phyloP scores from a whole-genome alignment of 2,329 filamentous ascomycete genomes.

The Aspergillus alliaceus region DNA sequence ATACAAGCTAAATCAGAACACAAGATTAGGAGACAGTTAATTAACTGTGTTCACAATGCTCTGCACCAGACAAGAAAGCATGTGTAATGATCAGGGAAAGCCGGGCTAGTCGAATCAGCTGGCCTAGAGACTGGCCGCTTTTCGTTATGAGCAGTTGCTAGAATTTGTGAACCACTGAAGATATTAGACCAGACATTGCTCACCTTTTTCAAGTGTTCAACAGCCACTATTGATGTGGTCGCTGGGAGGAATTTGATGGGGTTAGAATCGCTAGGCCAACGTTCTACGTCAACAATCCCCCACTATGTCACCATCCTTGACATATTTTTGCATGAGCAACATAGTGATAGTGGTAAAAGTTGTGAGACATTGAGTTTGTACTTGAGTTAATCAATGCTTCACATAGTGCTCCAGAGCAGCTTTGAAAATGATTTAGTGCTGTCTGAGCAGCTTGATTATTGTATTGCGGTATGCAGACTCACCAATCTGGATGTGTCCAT shows the following conservation, averaged over 20 bases:
- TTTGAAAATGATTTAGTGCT: slow-evolving; percentile 9
- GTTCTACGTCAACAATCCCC: slow-evolving; percentile 31
- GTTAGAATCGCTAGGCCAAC: slow-evolving; percentile 29
- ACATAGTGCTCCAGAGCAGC: slow-evolving; percentile 17
- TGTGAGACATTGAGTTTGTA: not conserved
- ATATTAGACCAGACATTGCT: slow-evolving; percentile 5
- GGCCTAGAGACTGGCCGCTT: not conserved
- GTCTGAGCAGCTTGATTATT: slow-evolving; percentile 3
- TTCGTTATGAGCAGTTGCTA: not conserved
- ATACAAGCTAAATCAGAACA: not conserved
- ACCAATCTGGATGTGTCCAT: slow-evolving; percentile 30
- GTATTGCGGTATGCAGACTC: not conserved
- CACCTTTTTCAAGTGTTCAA: slow-evolving; percentile 27
- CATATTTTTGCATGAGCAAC: slow-evolving; percentile 35
- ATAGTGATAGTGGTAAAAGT: not conserved
- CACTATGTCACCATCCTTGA: slow-evolving; percentile 28
- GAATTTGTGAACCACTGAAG: not conserved
- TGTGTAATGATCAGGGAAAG: not conserved
- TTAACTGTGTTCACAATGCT: not conserved
- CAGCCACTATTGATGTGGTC: slow-evolving; percentile 26
- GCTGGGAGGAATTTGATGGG: slow-evolving; percentile 33
- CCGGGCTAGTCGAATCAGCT: not conserved
- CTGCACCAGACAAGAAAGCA: not conserved
- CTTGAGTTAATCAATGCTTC: slow-evolving; percentile 7
- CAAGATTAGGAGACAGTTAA: not conserved